Percentiles rank a stretch among this genome's conserved stretches.
phyloP scores from a whole-genome alignment of 192 early-diverging fungal species.

The Backusella circina region DNA sequence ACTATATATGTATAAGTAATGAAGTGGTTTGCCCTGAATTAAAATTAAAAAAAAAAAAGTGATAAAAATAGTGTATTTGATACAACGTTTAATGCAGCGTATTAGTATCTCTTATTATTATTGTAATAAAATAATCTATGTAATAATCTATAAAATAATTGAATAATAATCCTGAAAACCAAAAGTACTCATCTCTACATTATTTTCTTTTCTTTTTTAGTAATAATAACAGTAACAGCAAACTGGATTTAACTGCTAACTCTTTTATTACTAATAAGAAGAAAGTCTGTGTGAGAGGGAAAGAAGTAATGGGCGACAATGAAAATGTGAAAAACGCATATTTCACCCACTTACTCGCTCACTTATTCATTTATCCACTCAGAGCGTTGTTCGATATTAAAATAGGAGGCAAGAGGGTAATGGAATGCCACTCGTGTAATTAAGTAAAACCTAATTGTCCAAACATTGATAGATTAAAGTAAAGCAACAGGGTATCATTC shows the following conservation, averaged over 20 bases:
- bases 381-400: neutral
- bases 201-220: neutral
- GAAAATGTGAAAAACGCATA: neutral
- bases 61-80: neutral
- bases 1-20: neutral
- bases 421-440: constrained; percentile 1
- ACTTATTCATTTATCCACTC: neutral
- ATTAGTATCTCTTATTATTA: neutral
- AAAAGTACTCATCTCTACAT: neutral
- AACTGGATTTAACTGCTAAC: neutral
- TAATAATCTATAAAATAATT: neutral
- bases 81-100: neutral
- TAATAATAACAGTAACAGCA: neutral
- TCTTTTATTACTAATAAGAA: neutral
- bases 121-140: neutral
- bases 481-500: neutral
- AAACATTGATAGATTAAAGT: neutral
- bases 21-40: neutral
- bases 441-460: neutral
- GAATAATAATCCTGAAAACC: neutral
- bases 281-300: neutral
- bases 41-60: neutral
- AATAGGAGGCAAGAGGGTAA: neutral
- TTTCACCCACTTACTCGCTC: neutral
- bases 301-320: neutral